These are phyloP conservation scores for Kodamaea laetipori DNA, from an alignment of 805 yeast genomes.

Conservation along the genomic window DNA sequence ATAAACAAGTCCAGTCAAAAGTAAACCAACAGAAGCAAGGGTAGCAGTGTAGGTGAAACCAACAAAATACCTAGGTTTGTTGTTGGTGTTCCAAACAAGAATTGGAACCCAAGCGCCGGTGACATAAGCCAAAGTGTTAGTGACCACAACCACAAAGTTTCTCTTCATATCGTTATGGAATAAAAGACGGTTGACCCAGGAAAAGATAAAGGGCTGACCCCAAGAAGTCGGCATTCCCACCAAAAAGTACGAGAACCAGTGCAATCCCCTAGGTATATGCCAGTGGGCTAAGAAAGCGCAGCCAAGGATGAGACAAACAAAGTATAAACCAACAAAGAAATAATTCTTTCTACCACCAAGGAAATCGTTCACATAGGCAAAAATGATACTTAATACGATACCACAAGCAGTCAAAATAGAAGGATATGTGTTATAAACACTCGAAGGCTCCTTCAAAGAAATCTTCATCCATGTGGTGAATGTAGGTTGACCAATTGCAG, in stretches of 20 bases:
- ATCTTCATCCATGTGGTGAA: slow-evolving; percentile 41
- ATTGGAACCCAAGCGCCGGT: slow-evolving; percentile 43
- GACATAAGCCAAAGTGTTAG: slow-evolving; percentile 42
- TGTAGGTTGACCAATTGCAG: slow-evolving; percentile 38
- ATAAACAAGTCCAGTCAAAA: slow-evolving; percentile 30
- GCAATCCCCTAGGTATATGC: slow-evolving; percentile 50
- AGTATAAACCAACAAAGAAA: slow-evolving; percentile 39
- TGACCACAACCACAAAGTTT: slow-evolving; percentile 38
- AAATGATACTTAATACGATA: slow-evolving; percentile 36
- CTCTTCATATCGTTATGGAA: slow-evolving; percentile 45
- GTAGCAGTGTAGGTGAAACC: slow-evolving; percentile 37
- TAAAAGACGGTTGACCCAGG: slow-evolving; percentile 56
- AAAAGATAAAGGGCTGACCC: slow-evolving; percentile 59
- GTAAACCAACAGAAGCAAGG: slow-evolving; percentile 31
- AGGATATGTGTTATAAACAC: slow-evolving; percentile 37
- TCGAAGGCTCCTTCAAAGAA: slow-evolving; percentile 27
- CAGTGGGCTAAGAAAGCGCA: slow-evolving; percentile 47
- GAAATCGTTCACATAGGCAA: slow-evolving; percentile 37
- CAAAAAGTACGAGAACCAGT: slow-evolving; percentile 53
- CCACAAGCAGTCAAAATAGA: slow-evolving; percentile 34
- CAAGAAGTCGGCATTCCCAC: slow-evolving; percentile 49
- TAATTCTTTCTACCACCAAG: slow-evolving; percentile 37
- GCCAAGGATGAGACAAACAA: slow-evolving; percentile 42
- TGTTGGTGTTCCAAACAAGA: slow-evolving; percentile 41
- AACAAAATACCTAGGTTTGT: slow-evolving; percentile 32